These are phyloP conservation scores for Lagenaria siceraria DNA, from an alignment of 306 rosid species.

Conservation along the genomic window DNA sequence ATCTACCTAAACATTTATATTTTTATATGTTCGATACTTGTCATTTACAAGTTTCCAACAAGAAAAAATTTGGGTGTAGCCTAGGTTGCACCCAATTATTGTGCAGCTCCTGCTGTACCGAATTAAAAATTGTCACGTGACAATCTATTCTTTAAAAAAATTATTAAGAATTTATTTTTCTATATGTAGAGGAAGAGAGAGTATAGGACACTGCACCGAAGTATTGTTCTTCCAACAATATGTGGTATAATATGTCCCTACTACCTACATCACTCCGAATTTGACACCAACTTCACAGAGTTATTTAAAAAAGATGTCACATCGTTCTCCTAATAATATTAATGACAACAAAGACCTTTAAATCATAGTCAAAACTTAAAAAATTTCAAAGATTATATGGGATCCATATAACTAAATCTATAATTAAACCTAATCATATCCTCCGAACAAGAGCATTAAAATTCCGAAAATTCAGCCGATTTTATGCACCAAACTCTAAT, in stretches of 20 bases:
- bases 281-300: not conserved
- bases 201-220: too few relatives aligned
- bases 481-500: not conserved
- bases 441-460: not conserved
- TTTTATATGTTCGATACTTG: not conserved
- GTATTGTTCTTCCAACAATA: too few relatives aligned
- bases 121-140: too few relatives aligned
- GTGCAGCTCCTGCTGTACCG: too few relatives aligned
- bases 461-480: not conserved
- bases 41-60: not conserved
- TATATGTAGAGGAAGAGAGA: too few relatives aligned
- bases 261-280: not conserved
- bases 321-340: not conserved
- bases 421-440: not conserved
- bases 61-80: too few relatives aligned
- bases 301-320: not conserved
- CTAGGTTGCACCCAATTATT: too few relatives aligned
- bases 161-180: too few relatives aligned
- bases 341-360: not conserved
- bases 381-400: not conserved
- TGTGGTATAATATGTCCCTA: not conserved
- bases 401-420: not conserved
- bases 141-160: too few relatives aligned
- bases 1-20: too few relatives aligned
- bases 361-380: not conserved